Evolutionary conservation across 495 filamentous ascomycete species (phyloP).

Genomic region (Podospora anserina): DNA sequence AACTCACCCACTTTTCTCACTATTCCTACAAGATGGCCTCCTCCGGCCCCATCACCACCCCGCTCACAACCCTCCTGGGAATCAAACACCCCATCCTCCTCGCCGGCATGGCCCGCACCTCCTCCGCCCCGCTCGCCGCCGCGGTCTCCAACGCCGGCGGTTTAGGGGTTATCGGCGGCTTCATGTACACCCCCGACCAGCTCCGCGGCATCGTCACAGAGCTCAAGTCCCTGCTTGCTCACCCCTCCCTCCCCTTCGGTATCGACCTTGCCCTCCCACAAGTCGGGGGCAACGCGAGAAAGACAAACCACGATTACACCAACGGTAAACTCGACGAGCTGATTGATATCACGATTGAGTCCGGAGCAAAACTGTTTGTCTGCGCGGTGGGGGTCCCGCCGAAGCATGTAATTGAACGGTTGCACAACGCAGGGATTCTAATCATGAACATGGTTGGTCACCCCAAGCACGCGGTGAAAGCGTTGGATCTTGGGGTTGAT

Average conservation of each 20-base stretch:
- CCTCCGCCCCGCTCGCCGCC: constrained; percentile 71
- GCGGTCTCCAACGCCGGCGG: constrained; percentile 86
- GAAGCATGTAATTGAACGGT: constrained; percentile 58
- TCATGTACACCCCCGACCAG: constrained; percentile 78
- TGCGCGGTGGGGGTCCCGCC: constrained; percentile 81
- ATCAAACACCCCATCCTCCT: constrained; percentile 82
- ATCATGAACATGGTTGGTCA: constrained; percentile 97
- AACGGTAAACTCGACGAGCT: constrained; percentile 77
- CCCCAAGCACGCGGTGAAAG: constrained; percentile 83
- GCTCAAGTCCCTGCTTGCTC: constrained; percentile 64
- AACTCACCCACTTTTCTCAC: background rate
- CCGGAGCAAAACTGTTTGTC: constrained; percentile 78
- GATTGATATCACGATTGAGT: constrained; percentile 72
- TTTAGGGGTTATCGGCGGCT: constrained; percentile 78
- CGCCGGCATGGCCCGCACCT: constrained; percentile 84
- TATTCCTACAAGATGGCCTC: constrained; percentile 26
- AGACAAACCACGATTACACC: constrained; percentile 92
- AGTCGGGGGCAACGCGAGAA: constrained; percentile 71
- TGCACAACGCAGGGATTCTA: constrained; percentile 72
- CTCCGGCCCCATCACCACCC: constrained; percentile 62
- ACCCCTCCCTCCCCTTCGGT: constrained; percentile 71
- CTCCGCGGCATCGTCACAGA: constrained; percentile 78
- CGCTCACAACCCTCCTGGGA: constrained; percentile 67
- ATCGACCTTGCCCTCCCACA: constrained; percentile 86
- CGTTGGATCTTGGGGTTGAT: constrained; percentile 74